Percentiles rank a stretch among this genome's conserved stretches.
Evolutionary conservation across 1,284 basidiomycete species (phyloP).

Genomic region (Vanrija humicola): DNA sequence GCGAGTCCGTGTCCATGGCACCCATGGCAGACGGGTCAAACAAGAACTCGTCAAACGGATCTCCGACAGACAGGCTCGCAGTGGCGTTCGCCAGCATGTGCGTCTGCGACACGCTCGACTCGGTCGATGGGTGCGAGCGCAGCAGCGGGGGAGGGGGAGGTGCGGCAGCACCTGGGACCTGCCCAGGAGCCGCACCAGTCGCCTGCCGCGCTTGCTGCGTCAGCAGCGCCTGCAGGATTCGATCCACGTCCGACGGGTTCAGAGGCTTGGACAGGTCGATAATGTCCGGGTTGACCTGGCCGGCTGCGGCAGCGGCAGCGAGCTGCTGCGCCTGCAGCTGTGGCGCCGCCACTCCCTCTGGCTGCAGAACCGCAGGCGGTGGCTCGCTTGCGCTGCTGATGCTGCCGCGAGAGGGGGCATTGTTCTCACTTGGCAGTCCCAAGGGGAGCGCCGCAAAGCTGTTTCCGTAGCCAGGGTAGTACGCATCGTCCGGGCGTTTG

Average conservation of each 20-base stretch:
- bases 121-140: neutral
- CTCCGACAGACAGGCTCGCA: neutral
- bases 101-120: neutral
- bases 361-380: neutral
- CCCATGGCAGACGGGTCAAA: neutral
- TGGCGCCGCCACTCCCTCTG: neutral
- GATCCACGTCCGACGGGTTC: slow-evolving; percentile 35
- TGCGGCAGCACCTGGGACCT: neutral
- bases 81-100: neutral
- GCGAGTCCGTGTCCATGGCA: neutral
- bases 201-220: slow-evolving; percentile 21
- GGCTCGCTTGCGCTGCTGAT: neutral
- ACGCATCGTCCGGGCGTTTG: too few species aligned
- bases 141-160: neutral
- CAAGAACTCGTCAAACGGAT: slow-evolving; percentile 11
- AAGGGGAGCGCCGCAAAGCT: too few species aligned
- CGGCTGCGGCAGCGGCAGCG: neutral
- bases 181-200: neutral
- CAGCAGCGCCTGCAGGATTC: slow-evolving; percentile 39
- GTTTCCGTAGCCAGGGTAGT: too few species aligned
- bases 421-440: too few species aligned
- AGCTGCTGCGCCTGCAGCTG: neutral
- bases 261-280: slow-evolving; percentile 46
- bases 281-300: slow-evolving; percentile 25
- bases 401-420: neutral